Conservation (phyloP, 352 stramenopile genomes). For the Phytophthora aleatoria region DNA sequence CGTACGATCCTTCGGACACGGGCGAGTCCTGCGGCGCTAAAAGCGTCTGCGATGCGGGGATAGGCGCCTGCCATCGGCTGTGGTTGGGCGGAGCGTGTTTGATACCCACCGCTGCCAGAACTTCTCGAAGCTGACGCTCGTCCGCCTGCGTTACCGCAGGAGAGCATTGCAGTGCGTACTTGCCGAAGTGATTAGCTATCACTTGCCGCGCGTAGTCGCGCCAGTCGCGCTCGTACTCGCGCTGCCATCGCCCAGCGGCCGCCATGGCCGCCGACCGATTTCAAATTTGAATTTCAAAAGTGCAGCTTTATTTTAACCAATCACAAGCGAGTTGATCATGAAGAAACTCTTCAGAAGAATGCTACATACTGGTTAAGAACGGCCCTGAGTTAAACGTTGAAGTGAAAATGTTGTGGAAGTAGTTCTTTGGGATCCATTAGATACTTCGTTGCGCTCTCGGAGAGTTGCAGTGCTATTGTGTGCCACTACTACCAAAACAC, state of each 20-base stretch:
- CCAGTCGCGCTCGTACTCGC: constrained; percentile 74
- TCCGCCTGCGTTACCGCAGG: constrained; percentile 38
- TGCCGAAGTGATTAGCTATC: constrained; percentile 46
- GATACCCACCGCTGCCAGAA: constrained; percentile 39
- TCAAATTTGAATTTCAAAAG: constrained; percentile 35
- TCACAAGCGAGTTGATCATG: constrained; percentile 1
- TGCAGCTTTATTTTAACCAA: constrained; percentile 24
- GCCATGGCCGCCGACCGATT: constrained; percentile 14
- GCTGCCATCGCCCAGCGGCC: constrained; percentile 45
- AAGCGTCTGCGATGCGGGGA: constrained; percentile 24
- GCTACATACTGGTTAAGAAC: too few species aligned
- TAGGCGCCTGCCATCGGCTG: constrained; percentile 36
- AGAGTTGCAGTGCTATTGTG: constrained; percentile 21
- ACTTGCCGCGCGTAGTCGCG: constrained; percentile 40
- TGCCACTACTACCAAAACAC: constrained; percentile 28
- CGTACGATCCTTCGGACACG: constrained; percentile 58
- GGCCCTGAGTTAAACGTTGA: background rate
- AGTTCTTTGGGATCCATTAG: constrained; percentile 28
- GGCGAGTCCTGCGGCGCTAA: constrained; percentile 20
- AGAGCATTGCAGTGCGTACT: constrained; percentile 24
- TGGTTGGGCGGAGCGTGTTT: constrained; percentile 39
- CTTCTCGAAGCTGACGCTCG: constrained; percentile 42
- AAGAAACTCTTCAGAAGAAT: too few species aligned
- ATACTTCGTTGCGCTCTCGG: constrained; percentile 27
- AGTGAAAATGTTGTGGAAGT: constrained; percentile 21